A percentile compares a stretch with the other conserved stretches of the same genome.
These are phyloP conservation scores for Alnus rubra DNA, from an alignment of 306 rosid genomes.

Conservation along the genomic window DNA sequence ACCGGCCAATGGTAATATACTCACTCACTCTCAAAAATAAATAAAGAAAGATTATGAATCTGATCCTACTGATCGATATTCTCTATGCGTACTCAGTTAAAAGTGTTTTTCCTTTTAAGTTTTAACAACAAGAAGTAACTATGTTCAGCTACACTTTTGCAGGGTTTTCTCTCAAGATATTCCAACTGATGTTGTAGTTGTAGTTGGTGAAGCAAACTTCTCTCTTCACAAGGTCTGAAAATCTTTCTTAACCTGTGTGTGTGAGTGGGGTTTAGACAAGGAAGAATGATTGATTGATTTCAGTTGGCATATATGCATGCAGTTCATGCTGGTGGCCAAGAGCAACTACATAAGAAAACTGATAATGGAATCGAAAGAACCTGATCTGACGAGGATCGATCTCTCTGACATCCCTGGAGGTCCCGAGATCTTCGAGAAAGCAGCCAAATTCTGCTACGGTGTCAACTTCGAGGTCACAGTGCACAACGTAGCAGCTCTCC, in stretches of 20 bases:
- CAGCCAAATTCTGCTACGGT: constrained; percentile 89
- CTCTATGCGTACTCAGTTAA: no score
- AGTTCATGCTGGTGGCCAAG: constrained; percentile 91
- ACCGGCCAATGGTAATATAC: constrained; percentile 93
- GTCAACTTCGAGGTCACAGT: constrained; percentile 88
- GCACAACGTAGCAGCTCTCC: constrained; percentile 69
- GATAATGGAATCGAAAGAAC: constrained; percentile 59
- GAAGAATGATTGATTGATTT: not conserved
- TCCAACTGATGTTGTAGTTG: constrained; percentile 67
- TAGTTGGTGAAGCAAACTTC: constrained; percentile 66
- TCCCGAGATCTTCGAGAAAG: constrained; percentile 77
- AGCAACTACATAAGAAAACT: constrained; percentile 78
- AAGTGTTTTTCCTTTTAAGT: not conserved
- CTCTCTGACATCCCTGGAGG: constrained; percentile 85
- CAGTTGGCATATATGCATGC: not conserved
- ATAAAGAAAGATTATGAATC: not conserved
- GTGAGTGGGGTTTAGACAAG: not conserved
- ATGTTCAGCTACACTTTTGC: constrained; percentile 7
- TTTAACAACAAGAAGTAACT: not conserved
- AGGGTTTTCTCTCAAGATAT: constrained; percentile 84
- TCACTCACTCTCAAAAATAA: not conserved
- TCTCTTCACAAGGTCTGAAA: constrained; percentile 80
- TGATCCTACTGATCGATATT: no score
- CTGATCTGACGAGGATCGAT: constrained; percentile 59
- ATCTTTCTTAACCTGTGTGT: not conserved